Percentiles rank a stretch among this genome's conserved stretches.
phyloP scores from a whole-genome alignment of 768 basidiomycete species.

The Psilocybe sp. region DNA sequence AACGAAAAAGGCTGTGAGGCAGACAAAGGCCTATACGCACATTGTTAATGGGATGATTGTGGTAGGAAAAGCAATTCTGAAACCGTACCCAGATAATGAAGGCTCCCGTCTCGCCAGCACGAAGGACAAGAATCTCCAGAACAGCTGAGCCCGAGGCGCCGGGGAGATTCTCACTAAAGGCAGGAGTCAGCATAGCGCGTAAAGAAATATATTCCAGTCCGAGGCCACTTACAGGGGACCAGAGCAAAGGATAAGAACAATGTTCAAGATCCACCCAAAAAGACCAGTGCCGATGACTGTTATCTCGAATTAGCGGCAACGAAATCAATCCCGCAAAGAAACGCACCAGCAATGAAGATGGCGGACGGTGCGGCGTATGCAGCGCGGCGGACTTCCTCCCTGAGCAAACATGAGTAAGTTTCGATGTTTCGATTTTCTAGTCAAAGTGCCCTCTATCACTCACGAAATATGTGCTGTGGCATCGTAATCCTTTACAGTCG shows the following conservation, averaged over 20 bases:
- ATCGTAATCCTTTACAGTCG: conserved; percentile 59
- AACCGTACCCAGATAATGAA: conserved; percentile 70
- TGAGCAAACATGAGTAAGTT: conserved; percentile 20
- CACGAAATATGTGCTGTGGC: conserved; percentile 82
- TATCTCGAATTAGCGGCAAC: conserved; percentile 3
- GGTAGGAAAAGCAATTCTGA: background rate
- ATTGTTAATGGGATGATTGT: background rate
- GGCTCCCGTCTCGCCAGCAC: conserved; percentile 75
- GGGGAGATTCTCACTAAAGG: conserved; percentile 55
- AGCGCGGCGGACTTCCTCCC: conserved; percentile 78
- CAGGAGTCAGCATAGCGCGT: background rate
- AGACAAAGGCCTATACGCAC: conserved; percentile 58
- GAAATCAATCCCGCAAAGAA: background rate
- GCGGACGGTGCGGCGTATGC: conserved; percentile 70
- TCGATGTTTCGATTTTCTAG: too few species aligned
- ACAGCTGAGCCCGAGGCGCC: conserved; percentile 72
- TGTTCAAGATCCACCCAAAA: conserved; percentile 85
- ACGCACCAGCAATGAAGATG: conserved; percentile 56
- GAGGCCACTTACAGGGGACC: conserved; percentile 57
- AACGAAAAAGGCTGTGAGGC: conserved; percentile 86
- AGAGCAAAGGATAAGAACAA: conserved; percentile 82
- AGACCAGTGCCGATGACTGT: conserved; percentile 72
- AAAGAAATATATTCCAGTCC: background rate
- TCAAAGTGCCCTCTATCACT: conserved; percentile 18
- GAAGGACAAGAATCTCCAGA: conserved; percentile 72